phyloP scores from a whole-genome alignment of 1,284 basidiomycete species.

The Pseudozyma flocculosa region DNA sequence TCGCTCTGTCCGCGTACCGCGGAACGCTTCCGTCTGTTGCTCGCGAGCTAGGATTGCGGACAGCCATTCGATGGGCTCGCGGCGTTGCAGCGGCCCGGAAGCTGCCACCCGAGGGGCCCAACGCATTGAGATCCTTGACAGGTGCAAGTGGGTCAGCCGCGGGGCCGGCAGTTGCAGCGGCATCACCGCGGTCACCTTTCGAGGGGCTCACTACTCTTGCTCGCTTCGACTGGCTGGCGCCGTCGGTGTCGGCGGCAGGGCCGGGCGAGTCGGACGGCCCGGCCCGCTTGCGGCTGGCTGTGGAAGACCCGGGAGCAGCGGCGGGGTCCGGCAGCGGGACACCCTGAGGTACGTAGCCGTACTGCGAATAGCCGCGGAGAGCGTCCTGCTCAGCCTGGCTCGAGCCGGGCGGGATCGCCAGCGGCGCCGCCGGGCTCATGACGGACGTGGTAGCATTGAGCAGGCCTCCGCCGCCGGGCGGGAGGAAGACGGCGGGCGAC shows the following conservation, averaged over 20 bases:
- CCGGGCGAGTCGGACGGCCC: neutral
- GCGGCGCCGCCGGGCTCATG: slow-evolving; percentile 4
- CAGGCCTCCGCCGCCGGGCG: slow-evolving; percentile 33
- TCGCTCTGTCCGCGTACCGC: slow-evolving; percentile 53
- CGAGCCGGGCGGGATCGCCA: slow-evolving; percentile 48
- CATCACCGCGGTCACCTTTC: neutral
- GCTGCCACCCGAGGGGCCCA: slow-evolving; percentile 42
- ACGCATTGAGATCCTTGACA: slow-evolving; percentile 53
- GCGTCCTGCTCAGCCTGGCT: slow-evolving; percentile 35
- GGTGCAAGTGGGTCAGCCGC: slow-evolving; percentile 12
- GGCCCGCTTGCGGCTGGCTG: slow-evolving; percentile 12
- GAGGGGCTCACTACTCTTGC: slow-evolving; percentile 21
- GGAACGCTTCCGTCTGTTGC: slow-evolving; percentile 30
- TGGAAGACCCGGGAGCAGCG: neutral
- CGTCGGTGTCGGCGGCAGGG: slow-evolving; percentile 10
- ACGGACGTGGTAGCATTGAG: slow-evolving; percentile 7
- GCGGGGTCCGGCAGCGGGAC: slow-evolving; percentile 21
- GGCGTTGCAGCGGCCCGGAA: slow-evolving; percentile 45
- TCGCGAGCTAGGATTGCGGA: slow-evolving; percentile 33
- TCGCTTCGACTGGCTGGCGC: slow-evolving; percentile 19
- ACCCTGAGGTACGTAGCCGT: slow-evolving; percentile 48
- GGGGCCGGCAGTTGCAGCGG: neutral
- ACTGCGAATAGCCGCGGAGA: slow-evolving; percentile 37
- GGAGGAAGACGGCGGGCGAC: slow-evolving; percentile 34
- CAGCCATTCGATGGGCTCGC: slow-evolving; percentile 24